Evolutionary conservation across 768 basidiomycete species (phyloP).

Genomic region (Clitopilus hobsonii): DNA sequence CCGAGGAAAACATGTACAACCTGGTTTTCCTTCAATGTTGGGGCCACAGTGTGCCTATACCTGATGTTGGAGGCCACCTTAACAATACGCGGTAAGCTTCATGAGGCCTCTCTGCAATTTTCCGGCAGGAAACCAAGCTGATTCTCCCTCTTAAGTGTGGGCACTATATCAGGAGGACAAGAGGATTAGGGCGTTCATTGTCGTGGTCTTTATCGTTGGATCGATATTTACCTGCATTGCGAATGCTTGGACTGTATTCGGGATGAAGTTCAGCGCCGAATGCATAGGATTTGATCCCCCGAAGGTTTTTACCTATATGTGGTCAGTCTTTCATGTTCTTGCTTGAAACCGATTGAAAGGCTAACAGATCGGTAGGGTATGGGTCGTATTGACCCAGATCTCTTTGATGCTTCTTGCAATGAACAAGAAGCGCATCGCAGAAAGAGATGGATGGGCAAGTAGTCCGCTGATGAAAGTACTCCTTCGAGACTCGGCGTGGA

Average conservation of each 20-base stretch:
- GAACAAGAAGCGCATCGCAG: constrained; percentile 4
- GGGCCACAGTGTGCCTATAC: constrained; percentile 1
- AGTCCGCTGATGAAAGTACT: constrained; percentile 6
- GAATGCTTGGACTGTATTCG: not conserved
- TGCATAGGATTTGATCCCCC: constrained; percentile 1
- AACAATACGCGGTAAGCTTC: constrained; percentile 3
- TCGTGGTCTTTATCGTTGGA: too few species aligned
- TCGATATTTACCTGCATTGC: too few species aligned
- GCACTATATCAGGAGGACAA: constrained; percentile 8
- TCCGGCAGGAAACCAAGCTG: not conserved
- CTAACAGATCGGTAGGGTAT: not conserved
- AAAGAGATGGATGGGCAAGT: not conserved
- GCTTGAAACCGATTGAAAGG: not conserved
- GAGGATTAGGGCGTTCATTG: constrained; percentile 6
- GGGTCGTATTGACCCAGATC: not conserved
- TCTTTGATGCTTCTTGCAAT: constrained; percentile 4
- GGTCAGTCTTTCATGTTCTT: not conserved
- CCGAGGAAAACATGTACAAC: not conserved
- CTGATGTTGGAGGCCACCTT: constrained; percentile 8
- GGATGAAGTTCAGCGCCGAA: not conserved
- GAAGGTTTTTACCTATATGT: constrained; percentile 4
- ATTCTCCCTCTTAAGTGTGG: too few species aligned
- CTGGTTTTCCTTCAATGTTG: constrained; percentile 6
- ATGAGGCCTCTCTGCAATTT: not conserved
- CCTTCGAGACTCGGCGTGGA: constrained; percentile 7